Conservation (phyloP, 192 early-diverging fungal species). For the Powellomyces hirtus region DNA sequence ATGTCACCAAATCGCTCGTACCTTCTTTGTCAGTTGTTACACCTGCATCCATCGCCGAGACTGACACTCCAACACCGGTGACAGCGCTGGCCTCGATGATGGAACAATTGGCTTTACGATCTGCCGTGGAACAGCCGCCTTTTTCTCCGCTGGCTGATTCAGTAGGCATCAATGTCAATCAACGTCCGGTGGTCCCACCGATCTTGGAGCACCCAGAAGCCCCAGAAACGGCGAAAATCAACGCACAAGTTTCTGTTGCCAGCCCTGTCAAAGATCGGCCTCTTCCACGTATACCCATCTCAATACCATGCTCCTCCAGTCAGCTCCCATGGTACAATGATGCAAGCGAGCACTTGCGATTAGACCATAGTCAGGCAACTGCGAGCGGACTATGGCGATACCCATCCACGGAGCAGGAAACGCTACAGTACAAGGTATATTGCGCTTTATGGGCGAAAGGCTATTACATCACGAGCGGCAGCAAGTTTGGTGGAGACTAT, state of each 20-base stretch:
- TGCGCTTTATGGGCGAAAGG: slow-evolving; percentile 60
- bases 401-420: slow-evolving; percentile 37
- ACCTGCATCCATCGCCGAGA: too few species aligned
- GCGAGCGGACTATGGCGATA: slow-evolving; percentile 34
- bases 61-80: background rate
- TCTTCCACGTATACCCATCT: background rate
- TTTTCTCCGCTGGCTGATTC: background rate
- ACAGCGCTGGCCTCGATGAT: slow-evolving; percentile 7
- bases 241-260: background rate
- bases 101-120: background rate
- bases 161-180: too few species aligned
- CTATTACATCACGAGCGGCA: slow-evolving; percentile 68
- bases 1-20: too few species aligned
- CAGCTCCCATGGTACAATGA: slow-evolving; percentile 12
- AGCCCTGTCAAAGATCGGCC: too few species aligned
- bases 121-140: background rate
- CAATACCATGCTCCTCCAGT: slow-evolving; percentile 3
- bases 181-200: too few species aligned
- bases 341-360: background rate
- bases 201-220: background rate
- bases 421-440: slow-evolving; percentile 51
- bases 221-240: background rate
- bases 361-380: background rate
- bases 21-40: too few species aligned
- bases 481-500: slow-evolving; percentile 88